Conservation (phyloP, 352 stramenopile species). For the Phytophthora cactorum region DNA sequence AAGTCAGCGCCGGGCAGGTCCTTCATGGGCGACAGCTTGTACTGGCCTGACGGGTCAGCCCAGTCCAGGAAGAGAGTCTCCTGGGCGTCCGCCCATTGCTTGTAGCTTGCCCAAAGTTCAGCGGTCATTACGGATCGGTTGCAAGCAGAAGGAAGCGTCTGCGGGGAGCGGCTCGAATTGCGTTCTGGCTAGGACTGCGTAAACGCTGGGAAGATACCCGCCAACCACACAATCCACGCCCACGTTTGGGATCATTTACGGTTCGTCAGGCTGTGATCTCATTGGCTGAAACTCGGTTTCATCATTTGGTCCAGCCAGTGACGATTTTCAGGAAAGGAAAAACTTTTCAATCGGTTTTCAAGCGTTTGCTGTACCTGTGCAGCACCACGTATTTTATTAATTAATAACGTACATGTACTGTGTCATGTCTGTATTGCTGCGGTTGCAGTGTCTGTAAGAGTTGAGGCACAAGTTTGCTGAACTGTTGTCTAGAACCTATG, state of each 20-base stretch:
- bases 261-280: neutral
- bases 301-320: constrained; percentile 13
- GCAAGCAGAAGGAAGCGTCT: constrained; percentile 21
- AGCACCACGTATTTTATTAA: too few relatives aligned
- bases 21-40: constrained; percentile 53
- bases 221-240: constrained; percentile 26
- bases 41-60: constrained; percentile 47
- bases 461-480: too few relatives aligned
- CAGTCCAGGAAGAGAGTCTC: constrained; percentile 58
- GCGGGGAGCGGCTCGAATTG: constrained; percentile 29
- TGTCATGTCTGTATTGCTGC: too few relatives aligned
- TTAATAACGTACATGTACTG: too few relatives aligned
- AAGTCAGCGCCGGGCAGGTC: constrained; percentile 60
- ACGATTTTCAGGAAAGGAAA: too few relatives aligned
- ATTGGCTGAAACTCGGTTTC: constrained; percentile 13
- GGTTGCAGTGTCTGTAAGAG: too few relatives aligned
- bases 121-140: constrained; percentile 38
- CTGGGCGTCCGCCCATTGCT: constrained; percentile 60
- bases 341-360: too few relatives aligned
- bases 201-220: constrained; percentile 9
- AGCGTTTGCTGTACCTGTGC: too few relatives aligned
- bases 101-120: constrained; percentile 60
- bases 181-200: constrained; percentile 19
- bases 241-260: constrained; percentile 1
- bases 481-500: too few relatives aligned